Conservation (phyloP, 495 filamentous ascomycete species). For the Aspergillus coremiiformis region DNA sequence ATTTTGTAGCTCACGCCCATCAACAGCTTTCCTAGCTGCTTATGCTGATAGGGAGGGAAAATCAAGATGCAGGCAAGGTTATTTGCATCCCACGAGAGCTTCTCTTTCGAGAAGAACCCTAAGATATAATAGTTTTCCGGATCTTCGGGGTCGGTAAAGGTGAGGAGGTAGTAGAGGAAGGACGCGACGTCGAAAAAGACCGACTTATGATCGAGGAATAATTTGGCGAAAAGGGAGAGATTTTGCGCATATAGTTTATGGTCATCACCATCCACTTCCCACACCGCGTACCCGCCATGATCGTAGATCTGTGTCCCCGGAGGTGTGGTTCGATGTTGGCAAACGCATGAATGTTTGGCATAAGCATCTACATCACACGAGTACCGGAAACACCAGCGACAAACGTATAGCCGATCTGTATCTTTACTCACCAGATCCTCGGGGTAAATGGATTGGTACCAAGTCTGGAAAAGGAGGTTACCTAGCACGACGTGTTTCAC, state of each 20-base stretch:
- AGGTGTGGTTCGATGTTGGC: constrained; percentile 30
- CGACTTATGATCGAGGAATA: constrained; percentile 96
- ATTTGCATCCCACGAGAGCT: constrained; percentile 97
- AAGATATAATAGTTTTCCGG: constrained; percentile 50
- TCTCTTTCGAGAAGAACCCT: constrained; percentile 98
- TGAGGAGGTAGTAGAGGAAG: constrained; percentile 92
- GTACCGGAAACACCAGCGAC: constrained; percentile 91
- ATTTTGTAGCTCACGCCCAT: constrained; percentile 94
- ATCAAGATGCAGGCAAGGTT: constrained; percentile 95
- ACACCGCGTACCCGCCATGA: constrained; percentile 59
- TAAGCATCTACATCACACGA: constrained; percentile 60
- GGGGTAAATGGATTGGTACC: constrained; percentile 72
- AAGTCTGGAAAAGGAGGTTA: constrained; percentile 63
- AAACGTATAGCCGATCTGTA: constrained; percentile 67
- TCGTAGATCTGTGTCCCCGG: constrained; percentile 49
- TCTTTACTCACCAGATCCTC: constrained; percentile 66
- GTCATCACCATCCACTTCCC: constrained; percentile 84
- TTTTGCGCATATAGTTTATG: constrained; percentile 93
- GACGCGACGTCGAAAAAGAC: constrained; percentile 95
- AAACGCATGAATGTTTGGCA: constrained; percentile 42
- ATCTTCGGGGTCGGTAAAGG: constrained; percentile 35
- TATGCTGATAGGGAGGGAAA: constrained; percentile 91
- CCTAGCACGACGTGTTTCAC: constrained; percentile 71
- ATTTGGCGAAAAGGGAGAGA: constrained; percentile 91
- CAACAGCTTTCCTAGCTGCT: constrained; percentile 78